Conservation (phyloP, 257 asterid genomes). For the Voacanga thouarsii region DNA sequence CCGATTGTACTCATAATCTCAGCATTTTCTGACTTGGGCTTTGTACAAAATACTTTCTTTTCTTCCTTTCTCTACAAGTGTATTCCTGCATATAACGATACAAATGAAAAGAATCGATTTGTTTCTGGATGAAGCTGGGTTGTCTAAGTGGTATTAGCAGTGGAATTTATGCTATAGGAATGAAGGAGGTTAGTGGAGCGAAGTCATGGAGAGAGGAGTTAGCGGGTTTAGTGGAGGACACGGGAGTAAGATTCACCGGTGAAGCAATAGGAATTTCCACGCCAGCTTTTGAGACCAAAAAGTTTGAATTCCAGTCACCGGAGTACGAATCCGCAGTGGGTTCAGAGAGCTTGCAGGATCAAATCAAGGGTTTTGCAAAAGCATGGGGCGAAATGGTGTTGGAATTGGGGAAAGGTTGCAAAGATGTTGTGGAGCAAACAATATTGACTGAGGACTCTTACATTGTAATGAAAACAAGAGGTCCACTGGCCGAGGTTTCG, state of each 20-base stretch:
- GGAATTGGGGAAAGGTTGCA: conserved; percentile 70
- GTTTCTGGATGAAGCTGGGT: not conserved
- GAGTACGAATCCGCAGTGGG: conserved; percentile 25
- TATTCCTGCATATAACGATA: not conserved
- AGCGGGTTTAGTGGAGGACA: conserved; percentile 68
- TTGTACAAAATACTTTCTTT: not conserved
- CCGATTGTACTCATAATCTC: not conserved
- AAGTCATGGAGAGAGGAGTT: conserved; percentile 80
- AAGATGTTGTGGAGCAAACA: conserved; percentile 77
- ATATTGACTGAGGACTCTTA: conserved; percentile 73
- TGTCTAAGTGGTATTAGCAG: not conserved
- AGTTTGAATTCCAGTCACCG: conserved; percentile 20
- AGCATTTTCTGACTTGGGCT: not conserved
- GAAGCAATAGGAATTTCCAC: conserved; percentile 33
- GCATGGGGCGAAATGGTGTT: conserved; percentile 85
- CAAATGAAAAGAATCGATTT: not conserved
- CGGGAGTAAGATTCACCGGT: conserved; percentile 45
- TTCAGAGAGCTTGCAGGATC: conserved; percentile 73
- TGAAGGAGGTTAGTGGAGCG: conserved; percentile 53
- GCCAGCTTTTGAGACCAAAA: conserved; percentile 33
- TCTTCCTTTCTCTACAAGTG: not conserved
- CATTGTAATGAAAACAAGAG: conserved; percentile 56
- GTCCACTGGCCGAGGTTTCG: conserved; percentile 53
- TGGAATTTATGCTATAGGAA: conserved; percentile 9
- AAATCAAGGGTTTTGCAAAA: conserved; percentile 68